phyloP scores from a whole-genome alignment of 257 asterid species.

The Nemophila menziesii region DNA sequence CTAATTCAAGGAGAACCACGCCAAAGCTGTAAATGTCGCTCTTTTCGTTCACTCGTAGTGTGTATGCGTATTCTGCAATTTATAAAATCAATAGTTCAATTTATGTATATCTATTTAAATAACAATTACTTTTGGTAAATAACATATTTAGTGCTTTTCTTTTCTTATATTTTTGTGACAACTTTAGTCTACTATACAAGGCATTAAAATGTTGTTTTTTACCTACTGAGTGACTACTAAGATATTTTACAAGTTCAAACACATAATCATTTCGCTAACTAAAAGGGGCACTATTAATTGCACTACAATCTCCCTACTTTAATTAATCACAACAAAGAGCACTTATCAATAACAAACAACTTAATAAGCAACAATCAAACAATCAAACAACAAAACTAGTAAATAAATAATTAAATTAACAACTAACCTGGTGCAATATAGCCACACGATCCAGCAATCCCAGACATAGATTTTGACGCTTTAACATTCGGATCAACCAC shows the following conservation, averaged over 20 bases:
- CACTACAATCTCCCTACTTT: neutral
- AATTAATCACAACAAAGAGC: neutral
- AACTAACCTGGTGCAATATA: constrained; percentile 90
- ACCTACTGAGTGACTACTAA: too few relatives aligned
- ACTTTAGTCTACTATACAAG: too few relatives aligned
- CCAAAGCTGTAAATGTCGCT: constrained; percentile 94
- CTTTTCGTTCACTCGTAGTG: constrained; percentile 88
- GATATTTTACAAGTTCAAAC: neutral
- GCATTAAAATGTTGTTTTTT: too few relatives aligned
- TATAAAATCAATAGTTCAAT: too few relatives aligned
- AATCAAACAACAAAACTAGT: too few relatives aligned
- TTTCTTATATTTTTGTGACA: too few relatives aligned
- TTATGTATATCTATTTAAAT: too few relatives aligned
- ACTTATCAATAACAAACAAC: too few relatives aligned
- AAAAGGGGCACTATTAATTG: neutral
- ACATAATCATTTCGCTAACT: neutral
- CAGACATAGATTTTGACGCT: constrained; percentile 74
- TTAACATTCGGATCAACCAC: constrained; percentile 54
- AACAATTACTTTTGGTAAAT: too few relatives aligned
- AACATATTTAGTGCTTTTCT: too few relatives aligned
- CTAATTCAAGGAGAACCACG: constrained; percentile 68
- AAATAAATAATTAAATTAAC: neutral
- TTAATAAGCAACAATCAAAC: too few relatives aligned
- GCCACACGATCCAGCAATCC: constrained; percentile 96
- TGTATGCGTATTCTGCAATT: constrained; percentile 76